Evolutionary conservation across 2,329 filamentous ascomycete genomes (phyloP).

Genomic region (Rutstroemia sydowiana): DNA sequence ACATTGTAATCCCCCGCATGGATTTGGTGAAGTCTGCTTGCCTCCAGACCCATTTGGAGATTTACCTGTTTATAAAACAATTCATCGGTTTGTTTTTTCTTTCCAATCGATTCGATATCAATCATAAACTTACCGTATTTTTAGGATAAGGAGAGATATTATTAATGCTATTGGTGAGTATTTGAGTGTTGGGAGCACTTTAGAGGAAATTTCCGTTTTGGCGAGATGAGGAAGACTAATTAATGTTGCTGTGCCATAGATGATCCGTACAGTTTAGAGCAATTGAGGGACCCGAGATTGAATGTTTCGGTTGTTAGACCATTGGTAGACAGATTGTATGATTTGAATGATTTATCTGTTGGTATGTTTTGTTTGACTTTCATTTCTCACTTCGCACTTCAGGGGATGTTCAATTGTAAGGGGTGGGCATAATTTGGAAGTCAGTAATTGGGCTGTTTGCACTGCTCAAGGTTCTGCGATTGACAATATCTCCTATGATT

Average conservation of each 20-base stretch:
- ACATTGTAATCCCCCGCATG: conserved; percentile 25
- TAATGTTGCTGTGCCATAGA: conserved; percentile 32
- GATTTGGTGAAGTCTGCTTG: conserved; percentile 17
- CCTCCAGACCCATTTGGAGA: conserved; percentile 29
- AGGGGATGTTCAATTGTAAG: no score
- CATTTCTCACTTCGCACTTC: background rate
- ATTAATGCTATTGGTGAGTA: conserved; percentile 55
- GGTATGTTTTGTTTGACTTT: conserved; percentile 37
- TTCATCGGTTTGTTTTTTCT: conserved; percentile 47
- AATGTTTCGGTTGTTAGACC: conserved; percentile 68
- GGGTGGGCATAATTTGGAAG: background rate
- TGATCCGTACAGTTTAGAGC: conserved; percentile 63
- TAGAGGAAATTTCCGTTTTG: no score
- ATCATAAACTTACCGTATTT: background rate
- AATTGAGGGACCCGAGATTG: conserved; percentile 73
- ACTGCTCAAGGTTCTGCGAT: background rate
- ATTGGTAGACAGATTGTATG: conserved; percentile 76
- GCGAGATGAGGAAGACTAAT: background rate
- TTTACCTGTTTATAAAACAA: conserved; percentile 69
- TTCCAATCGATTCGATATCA: background rate
- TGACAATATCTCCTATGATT: no score
- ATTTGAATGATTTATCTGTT: conserved; percentile 71
- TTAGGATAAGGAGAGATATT: conserved; percentile 53
- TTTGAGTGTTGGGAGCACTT: conserved; percentile 43
- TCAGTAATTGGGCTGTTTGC: background rate